A percentile compares a stretch with the other conserved stretches of the same genome.
These are phyloP conservation scores for Eucalyptus caleyi DNA, from an alignment of 345 rosid genomes.

Conservation along the genomic window DNA sequence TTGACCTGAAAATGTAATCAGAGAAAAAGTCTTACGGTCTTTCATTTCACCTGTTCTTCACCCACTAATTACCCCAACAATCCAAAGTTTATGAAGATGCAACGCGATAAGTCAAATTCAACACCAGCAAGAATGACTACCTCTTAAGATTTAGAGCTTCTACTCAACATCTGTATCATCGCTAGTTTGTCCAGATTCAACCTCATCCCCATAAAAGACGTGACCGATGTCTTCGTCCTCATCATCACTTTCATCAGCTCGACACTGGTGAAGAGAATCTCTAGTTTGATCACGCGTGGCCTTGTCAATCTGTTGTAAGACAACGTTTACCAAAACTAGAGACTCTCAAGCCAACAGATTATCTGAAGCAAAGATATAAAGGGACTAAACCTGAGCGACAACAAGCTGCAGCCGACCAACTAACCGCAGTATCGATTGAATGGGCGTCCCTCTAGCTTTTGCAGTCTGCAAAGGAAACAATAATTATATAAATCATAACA, in stretches of 20 bases:
- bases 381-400: constrained; percentile 46
- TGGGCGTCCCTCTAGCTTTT: constrained; percentile 40
- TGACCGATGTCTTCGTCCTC: constrained; percentile 49
- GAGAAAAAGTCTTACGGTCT: no score
- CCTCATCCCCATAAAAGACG: constrained; percentile 38
- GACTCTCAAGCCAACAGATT: background rate
- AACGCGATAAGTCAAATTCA: background rate
- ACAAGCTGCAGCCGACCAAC: constrained; percentile 75
- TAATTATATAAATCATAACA: background rate
- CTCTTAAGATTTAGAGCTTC: background rate
- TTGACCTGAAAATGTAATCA: no score
- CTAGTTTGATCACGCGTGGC: constrained; percentile 24
- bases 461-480: constrained; percentile 28
- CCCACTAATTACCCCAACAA: background rate
- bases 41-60: no score
- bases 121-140: background rate
- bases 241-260: constrained; percentile 36
- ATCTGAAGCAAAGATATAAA: background rate
- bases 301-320: constrained; percentile 46
- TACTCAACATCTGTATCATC: constrained; percentile 21
- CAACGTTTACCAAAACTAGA: background rate
- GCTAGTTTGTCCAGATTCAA: constrained; percentile 63
- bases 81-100: background rate
- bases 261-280: constrained; percentile 4
- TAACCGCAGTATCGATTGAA: constrained; percentile 56